Evolutionary conservation across 2,329 filamentous ascomycete genomes (phyloP).

Genomic region (Pseudopyrenochaeta lycopersici): DNA sequence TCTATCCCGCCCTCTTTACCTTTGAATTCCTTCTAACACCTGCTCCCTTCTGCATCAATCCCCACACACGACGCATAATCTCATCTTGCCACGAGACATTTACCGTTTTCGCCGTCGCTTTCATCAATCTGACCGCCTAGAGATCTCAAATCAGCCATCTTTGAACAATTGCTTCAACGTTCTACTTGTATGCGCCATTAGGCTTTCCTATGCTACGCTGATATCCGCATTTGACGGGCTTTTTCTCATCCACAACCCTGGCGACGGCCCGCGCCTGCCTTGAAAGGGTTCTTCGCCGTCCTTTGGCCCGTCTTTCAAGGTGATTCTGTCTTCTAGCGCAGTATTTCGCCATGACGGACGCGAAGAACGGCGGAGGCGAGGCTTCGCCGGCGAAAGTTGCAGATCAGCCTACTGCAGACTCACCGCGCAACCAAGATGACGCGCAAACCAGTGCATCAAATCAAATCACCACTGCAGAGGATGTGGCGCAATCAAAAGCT

Average conservation of each 20-base stretch:
- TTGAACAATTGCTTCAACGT: constrained; percentile 25
- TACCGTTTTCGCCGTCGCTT: constrained; percentile 26
- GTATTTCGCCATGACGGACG: constrained; percentile 46
- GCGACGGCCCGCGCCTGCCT: constrained; percentile 34
- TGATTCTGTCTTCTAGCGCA: constrained; percentile 27
- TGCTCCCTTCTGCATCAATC: constrained; percentile 27
- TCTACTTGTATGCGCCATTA: constrained; percentile 45
- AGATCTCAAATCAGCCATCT: constrained; percentile 19
- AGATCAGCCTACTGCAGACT: constrained; percentile 38
- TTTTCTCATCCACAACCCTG: constrained; percentile 35
- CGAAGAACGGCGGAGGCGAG: constrained; percentile 48
- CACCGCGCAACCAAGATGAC: constrained; percentile 39
- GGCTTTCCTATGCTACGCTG: constrained; percentile 47
- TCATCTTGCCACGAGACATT: constrained; percentile 13
- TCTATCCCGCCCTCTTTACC: constrained; percentile 24
- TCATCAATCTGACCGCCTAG: constrained; percentile 18
- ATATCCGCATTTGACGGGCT: constrained; percentile 43
- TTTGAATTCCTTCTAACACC: constrained; percentile 37
- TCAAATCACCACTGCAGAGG: constrained; percentile 31
- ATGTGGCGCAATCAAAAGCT: constrained; percentile 39
- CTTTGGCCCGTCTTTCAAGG: constrained; percentile 22
- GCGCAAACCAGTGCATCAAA: constrained; percentile 36
- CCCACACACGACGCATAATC: constrained; percentile 21
- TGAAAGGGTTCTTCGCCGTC: constrained; percentile 30
- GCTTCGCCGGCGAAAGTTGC: constrained; percentile 39